Evolutionary conservation across 2,329 filamentous ascomycete genomes (phyloP), one percentile per base, ranked within the genome.

Genomic region (Amesomyces nigricolor): DNA sequence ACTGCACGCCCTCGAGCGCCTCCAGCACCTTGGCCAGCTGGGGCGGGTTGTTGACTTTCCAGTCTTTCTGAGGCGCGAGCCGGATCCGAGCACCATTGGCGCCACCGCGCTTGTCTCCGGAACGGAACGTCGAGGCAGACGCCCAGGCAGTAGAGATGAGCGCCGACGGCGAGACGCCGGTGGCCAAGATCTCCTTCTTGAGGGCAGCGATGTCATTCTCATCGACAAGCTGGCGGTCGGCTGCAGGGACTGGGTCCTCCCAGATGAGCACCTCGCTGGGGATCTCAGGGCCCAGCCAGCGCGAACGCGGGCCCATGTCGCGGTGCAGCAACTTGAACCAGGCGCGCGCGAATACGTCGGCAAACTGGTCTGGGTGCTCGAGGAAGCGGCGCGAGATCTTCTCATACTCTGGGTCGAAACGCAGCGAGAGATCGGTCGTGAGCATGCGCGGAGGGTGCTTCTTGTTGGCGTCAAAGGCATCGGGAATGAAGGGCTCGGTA

Each of bases 261-360:
- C 88, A 91, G 64, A 83, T 66, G n/a, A 86, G 75, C 11, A 77
- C 75, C 75, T 91, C 85, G 51, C 77, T 74, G 47, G 88, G 87
- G 16, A 89, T 76, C 71, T 91, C 88, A 1, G 88, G 87, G 30
- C 88, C 88, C 46, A 90, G 66, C 76, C 87, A 91, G 67, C 85
- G 86, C 22, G 78, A 68, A 52, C 81, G 75, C 43, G 88, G 88
- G 14, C 88, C 88, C 73, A 91, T 80, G 69, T 91, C 88, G 73
- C 88, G 87, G 75, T 91, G 88, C 35, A 87, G 77, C 42, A 91
- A 80, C 81, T 91, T 91, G 81, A 89, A 91, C 88, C 88, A 91
- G 13, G 88, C 88, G 48, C 82, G 81, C 19, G 79, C 76, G 66
- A 91, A 91, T 8, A 80, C 83, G 58, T 89, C 82, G 52, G 77